These are phyloP conservation scores for Akanthomyces uredinophilus DNA, from an alignment of 2,329 filamentous ascomycete species.

Conservation along the genomic window DNA sequence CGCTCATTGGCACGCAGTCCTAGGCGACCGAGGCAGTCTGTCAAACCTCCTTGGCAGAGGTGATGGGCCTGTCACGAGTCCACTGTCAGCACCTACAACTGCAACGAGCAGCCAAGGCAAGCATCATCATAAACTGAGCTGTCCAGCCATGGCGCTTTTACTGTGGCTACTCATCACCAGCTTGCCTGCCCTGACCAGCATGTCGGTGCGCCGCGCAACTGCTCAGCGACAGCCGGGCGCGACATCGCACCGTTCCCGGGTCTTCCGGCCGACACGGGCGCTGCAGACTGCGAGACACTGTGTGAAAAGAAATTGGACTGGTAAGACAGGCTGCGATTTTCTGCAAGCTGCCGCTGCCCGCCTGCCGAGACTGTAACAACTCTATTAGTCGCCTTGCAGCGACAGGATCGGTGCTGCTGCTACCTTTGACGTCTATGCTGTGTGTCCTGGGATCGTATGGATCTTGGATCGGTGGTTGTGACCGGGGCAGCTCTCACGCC, in stretches of 20 bases:
- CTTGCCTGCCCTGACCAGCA: neutral
- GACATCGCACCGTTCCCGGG: neutral
- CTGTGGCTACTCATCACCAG: neutral
- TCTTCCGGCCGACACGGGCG: neutral
- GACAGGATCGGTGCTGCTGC: neutral
- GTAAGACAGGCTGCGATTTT: neutral
- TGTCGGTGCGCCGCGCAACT: neutral
- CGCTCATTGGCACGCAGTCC: conserved; percentile 9
- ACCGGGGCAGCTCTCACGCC: conserved; percentile 11
- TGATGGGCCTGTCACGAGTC: neutral
- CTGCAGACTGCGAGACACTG: neutral
- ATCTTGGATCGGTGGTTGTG: conserved; percentile 10
- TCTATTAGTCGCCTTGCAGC: neutral
- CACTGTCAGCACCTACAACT: neutral
- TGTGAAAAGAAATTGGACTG: neutral
- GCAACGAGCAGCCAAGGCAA: neutral
- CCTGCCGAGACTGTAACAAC: neutral
- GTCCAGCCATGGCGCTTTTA: neutral
- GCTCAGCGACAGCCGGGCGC: neutral
- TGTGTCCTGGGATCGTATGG: neutral
- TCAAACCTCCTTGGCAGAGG: conserved; percentile 2
- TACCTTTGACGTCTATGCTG: neutral
- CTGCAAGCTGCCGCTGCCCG: neutral
- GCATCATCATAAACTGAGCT: neutral
- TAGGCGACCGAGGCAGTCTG: conserved; percentile 1